A percentile compares a stretch with the other conserved stretches of the same genome.
These are phyloP conservation scores for Cairneyella variabilis DNA, from an alignment of 495 filamentous ascomycete species.

Conservation along the genomic window DNA sequence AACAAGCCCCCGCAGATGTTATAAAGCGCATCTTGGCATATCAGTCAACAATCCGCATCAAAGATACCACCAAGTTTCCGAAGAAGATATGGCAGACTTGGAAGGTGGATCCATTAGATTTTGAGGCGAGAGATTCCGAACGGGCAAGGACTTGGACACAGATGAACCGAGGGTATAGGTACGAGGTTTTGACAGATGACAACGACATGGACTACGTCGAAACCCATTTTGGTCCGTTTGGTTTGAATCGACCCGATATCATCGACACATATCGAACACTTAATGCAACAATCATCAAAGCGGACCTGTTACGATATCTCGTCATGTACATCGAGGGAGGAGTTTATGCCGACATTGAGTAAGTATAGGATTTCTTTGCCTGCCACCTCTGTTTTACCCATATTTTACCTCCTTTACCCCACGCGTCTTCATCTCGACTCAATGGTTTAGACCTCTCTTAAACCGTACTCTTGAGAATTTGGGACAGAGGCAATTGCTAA, in stretches of 20 bases:
- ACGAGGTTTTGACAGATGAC: slow-evolving; percentile 61
- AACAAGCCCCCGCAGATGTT: slow-evolving; percentile 5
- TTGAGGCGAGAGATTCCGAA: slow-evolving; percentile 50
- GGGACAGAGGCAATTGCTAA: too few relatives aligned
- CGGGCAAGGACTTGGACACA: slow-evolving; percentile 51
- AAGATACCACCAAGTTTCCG: slow-evolving; percentile 33
- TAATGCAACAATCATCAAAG: slow-evolving; percentile 53
- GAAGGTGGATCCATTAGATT: slow-evolving; percentile 56
- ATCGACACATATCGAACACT: slow-evolving; percentile 52
- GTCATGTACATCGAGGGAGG: slow-evolving; percentile 50
- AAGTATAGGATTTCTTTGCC: too few relatives aligned
- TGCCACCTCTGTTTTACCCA: too few relatives aligned
- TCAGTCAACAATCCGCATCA: slow-evolving; percentile 9
- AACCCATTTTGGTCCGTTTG: slow-evolving; percentile 51
- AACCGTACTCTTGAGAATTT: too few relatives aligned
- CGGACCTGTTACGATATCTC: slow-evolving; percentile 50
- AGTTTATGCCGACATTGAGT: slow-evolving; percentile 48
- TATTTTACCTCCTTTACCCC: too few relatives aligned
- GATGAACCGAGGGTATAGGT: slow-evolving; percentile 55
- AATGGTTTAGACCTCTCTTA: too few relatives aligned
- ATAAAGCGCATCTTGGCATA: slow-evolving; percentile 16
- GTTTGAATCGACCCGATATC: slow-evolving; percentile 58
- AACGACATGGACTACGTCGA: slow-evolving; percentile 57
- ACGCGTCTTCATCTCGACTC: too few relatives aligned
- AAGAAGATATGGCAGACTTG: slow-evolving; percentile 65